A percentile compares a stretch with the other conserved stretches of the same genome.
Evolutionary conservation across 164 flowering plant species (phyloP).

Genomic region (Aristolochia fimbriata): DNA sequence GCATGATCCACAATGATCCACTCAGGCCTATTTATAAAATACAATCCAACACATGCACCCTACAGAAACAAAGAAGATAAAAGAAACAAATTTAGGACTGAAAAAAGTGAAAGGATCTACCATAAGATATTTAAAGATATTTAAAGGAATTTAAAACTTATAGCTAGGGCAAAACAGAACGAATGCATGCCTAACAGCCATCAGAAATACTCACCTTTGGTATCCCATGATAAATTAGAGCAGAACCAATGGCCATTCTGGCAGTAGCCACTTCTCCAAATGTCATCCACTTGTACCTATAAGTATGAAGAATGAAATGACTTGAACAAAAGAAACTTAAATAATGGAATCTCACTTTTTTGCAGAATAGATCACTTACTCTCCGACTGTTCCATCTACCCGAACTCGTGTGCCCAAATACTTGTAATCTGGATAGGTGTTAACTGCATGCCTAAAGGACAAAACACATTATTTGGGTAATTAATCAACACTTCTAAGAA

Average conservation of each 20-base stretch:
- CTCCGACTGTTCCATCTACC: slow-evolving; percentile 76
- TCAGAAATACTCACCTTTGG: slow-evolving; percentile 37
- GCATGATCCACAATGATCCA: slow-evolving; percentile 98
- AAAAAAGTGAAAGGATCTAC: background rate
- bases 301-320: slow-evolving; percentile 5
- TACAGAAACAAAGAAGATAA: slow-evolving; percentile 17
- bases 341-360: background rate
- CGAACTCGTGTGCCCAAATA: slow-evolving; percentile 81
- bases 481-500: background rate
- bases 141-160: background rate
- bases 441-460: slow-evolving; percentile 49
- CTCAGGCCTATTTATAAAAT: slow-evolving; percentile 93
- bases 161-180: background rate
- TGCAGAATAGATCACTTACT: slow-evolving; percentile 27
- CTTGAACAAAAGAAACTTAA: slow-evolving; percentile 3
- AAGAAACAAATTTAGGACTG: background rate
- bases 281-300: slow-evolving; percentile 97
- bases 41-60: slow-evolving; percentile 82
- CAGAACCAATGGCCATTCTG: slow-evolving; percentile 84
- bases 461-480: background rate
- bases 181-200: background rate
- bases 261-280: slow-evolving; percentile 91
- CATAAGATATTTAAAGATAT: background rate
- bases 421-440: slow-evolving; percentile 62
- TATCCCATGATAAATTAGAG: slow-evolving; percentile 59